Base-by-base conservation (phyloP, 352 stramenopile genomes). In the Hyaloperonospora brassicae region DNA sequence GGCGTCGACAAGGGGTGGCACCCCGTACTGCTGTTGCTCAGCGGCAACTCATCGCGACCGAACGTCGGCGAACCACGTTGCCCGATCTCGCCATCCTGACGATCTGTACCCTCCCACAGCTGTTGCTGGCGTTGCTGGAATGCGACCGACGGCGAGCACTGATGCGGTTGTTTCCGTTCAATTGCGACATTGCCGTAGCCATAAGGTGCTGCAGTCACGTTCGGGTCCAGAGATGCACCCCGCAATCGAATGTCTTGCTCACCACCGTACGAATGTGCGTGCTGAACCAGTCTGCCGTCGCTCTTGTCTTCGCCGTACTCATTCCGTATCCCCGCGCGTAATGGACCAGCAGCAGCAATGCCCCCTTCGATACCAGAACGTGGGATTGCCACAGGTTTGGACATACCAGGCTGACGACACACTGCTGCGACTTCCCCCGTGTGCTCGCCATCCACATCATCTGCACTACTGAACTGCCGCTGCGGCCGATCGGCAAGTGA, bases 341-440 rank as follows among this genome's bases (percentile, higher is more conserved):
- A 35, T 30, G 48, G 38, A 17, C 47, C 61, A 7, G 66, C 76
- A 22, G 68, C 55, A 36, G 66, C 71, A 6, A 70, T 57, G 6
- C 56, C 45, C 21, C 45, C 40, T 31, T 75, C 68, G 38, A 50
- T 69, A 35, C 77, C 86, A 27, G 65, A 42, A 43, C 79, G 77
- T 7, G 83, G 83, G 24, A 93, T 93, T 0, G 80, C 74, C 80
- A 93, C 87, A 4, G 80, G 83, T 50, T 89, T 84, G 0, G 83
- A 93, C 47, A 79, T 76, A 24, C 57, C 75, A 34, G 67, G 61
- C 31, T 74, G 73, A 22, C 34, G 45, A 11, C 63, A 64, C 17
- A 51, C 55, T n/a, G 22, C 47, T 49, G 60, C 24, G 21, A 59
- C 52, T 12, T 64, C 43, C 23, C 57, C 56, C 23, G n/a, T n/a